These are phyloP conservation scores for Ophiosphaerella narmari DNA, from an alignment of 2,329 filamentous ascomycete genomes.

Conservation along the genomic window DNA sequence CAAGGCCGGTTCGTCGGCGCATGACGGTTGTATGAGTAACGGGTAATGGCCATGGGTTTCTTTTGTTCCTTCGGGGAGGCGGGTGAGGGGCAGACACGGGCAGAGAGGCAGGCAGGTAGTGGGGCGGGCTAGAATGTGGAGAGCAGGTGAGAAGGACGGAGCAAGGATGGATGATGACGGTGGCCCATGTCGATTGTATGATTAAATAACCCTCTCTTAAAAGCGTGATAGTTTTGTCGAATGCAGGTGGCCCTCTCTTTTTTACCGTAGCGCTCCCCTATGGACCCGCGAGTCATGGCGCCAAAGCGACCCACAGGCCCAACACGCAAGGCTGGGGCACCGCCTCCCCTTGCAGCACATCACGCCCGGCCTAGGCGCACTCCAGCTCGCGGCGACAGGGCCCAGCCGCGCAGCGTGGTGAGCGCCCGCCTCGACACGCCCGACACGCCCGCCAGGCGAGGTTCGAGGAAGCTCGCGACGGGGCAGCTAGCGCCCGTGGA, in stretches of 20 bases:
- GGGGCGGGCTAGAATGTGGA: constrained; percentile 6
- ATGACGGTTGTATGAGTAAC: constrained; percentile 37
- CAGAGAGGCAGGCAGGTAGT: constrained; percentile 4
- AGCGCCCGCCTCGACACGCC: background rate
- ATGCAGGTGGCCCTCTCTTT: constrained; percentile 31
- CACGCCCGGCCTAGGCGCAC: background rate
- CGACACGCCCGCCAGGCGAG: constrained; percentile 18
- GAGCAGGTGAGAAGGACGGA: constrained; percentile 9
- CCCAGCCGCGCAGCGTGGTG: background rate
- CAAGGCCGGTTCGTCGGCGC: constrained; percentile 6
- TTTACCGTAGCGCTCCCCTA: constrained; percentile 7
- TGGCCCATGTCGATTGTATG: constrained; percentile 41
- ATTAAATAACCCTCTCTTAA: constrained; percentile 40
- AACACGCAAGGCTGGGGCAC: constrained; percentile 3
- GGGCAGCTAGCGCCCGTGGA: constrained; percentile 11
- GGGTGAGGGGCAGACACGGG: constrained; percentile 4
- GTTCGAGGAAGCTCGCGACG: constrained; percentile 36
- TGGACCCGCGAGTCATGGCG: constrained; percentile 14
- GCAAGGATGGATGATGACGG: constrained; percentile 31
- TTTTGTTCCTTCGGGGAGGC: constrained; percentile 1
- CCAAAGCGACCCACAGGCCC: background rate
- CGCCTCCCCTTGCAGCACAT: constrained; percentile 1
- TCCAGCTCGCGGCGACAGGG: background rate
- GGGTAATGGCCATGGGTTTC: constrained; percentile 27
- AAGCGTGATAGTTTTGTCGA: constrained; percentile 29